Conservation (phyloP, 2,329 filamentous ascomycete species). For the Pestalotiopsis sp. region DNA sequence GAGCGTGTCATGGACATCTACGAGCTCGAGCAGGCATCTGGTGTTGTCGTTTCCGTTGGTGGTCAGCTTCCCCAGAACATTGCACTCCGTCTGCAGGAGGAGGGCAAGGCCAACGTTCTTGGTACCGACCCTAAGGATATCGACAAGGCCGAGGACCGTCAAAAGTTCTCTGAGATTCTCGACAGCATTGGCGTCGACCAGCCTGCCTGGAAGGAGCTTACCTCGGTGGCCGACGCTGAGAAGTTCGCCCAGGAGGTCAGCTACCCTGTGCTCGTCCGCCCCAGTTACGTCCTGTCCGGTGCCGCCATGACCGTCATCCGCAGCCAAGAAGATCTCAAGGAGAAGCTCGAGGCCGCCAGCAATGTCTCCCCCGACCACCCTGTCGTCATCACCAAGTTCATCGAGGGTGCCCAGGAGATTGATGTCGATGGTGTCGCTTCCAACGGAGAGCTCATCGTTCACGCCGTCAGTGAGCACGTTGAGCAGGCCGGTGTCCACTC, state of each 20-base stretch:
- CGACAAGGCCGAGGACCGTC: slow-evolving; percentile 95
- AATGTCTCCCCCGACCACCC: slow-evolving; percentile 95
- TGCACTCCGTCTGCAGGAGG: slow-evolving; percentile 89
- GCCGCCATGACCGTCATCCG: slow-evolving; percentile 98
- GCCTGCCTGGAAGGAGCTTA: slow-evolving; percentile 97
- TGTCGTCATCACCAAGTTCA: slow-evolving; percentile 98
- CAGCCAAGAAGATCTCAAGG: slow-evolving; percentile 84
- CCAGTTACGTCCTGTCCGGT: slow-evolving; percentile 93
- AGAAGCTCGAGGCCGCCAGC: slow-evolving; percentile 89
- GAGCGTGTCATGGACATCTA: slow-evolving; percentile 99
- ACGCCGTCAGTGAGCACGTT: slow-evolving; percentile 93
- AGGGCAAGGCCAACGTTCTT: slow-evolving; percentile 85
- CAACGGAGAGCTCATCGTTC: slow-evolving; percentile 82
- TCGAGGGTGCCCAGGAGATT: slow-evolving; percentile 94
- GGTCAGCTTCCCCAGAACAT: slow-evolving; percentile 98
- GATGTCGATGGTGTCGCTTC: slow-evolving; percentile 93
- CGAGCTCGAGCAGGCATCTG: slow-evolving; percentile 81
- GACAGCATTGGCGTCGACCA: slow-evolving; percentile 97
- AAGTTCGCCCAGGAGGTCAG: slow-evolving; percentile 81
- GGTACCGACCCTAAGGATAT: slow-evolving; percentile 94
- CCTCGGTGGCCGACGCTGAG: slow-evolving; percentile 85
- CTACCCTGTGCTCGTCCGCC: slow-evolving; percentile 94
- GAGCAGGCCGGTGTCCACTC: slow-evolving; percentile 98
- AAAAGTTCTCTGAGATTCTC: slow-evolving; percentile 97
- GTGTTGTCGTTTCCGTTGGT: slow-evolving; percentile 93